phyloP scores from a whole-genome alignment of 2,329 filamentous ascomycete genomes.

The Sclerotinia subarctica region DNA sequence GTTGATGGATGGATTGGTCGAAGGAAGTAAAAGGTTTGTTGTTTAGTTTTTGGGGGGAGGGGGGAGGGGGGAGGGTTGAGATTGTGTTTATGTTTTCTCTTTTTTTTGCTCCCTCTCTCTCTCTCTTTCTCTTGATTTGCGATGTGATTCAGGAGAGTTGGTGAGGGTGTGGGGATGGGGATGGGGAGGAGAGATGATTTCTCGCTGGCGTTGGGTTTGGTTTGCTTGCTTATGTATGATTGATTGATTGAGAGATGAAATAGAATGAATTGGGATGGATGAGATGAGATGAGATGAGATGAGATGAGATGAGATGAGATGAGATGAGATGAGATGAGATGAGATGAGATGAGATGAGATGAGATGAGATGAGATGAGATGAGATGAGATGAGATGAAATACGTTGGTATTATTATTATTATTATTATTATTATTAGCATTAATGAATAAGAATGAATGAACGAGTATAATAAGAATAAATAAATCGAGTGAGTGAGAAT shows the following conservation, averaged over 20 bases:
- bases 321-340: not conserved
- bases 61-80: too few species aligned
- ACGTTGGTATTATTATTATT: not conserved
- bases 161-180: not conserved
- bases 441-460: too few species aligned
- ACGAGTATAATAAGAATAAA: too few species aligned
- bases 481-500: not conserved
- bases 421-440: not conserved
- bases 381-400: too few species aligned
- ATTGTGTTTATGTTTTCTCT: not conserved
- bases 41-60: not conserved
- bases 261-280: not conserved
- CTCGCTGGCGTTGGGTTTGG: not conserved
- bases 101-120: not conserved
- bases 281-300: not conserved
- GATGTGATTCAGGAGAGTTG: too few species aligned
- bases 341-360: not conserved
- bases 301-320: not conserved
- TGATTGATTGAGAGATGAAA: not conserved
- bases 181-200: not conserved
- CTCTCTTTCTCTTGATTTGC: not conserved
- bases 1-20: slow-evolving; percentile 71
- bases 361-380: not conserved
- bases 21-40: slow-evolving; percentile 60
- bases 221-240: not conserved